Conservation (phyloP, 208 protist species). For the Endotrypanum monterogeii region DNA sequence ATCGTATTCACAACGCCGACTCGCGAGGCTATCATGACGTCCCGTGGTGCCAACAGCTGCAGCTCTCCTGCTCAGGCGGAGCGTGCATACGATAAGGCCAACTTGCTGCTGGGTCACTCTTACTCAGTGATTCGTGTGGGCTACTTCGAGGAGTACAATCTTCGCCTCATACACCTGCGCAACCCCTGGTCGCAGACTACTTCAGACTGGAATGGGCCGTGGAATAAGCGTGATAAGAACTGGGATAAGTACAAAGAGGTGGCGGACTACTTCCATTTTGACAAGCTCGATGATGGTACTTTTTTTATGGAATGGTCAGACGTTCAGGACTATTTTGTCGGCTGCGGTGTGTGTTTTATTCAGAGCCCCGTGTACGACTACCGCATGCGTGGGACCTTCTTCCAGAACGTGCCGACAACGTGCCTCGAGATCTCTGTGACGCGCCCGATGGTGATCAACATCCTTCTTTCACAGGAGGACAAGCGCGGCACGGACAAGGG, state of each 20-base stretch:
- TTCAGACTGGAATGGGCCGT: slow-evolving; percentile 54
- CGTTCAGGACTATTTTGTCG: slow-evolving; percentile 65
- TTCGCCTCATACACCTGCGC: slow-evolving; percentile 65
- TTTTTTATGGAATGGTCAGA: slow-evolving; percentile 87
- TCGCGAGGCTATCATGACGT: slow-evolving; percentile 50
- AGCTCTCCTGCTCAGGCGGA: slow-evolving; percentile 35
- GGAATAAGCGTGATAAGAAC: slow-evolving; percentile 58
- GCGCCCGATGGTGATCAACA: slow-evolving; percentile 44
- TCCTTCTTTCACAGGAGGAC: slow-evolving; percentile 80
- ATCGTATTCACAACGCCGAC: slow-evolving; percentile 67
- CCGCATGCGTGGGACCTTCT: slow-evolving; percentile 77
- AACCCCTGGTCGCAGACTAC: slow-evolving; percentile 58
- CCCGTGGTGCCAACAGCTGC: slow-evolving; percentile 33
- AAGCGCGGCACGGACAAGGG: slow-evolving; percentile 65
- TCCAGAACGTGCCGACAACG: slow-evolving; percentile 64
- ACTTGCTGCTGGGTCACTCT: slow-evolving; percentile 58
- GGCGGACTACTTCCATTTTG: slow-evolving; percentile 45
- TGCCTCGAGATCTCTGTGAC: slow-evolving; percentile 69
- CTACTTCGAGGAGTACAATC: slow-evolving; percentile 51
- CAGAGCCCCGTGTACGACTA: slow-evolving; percentile 75
- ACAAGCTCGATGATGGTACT: slow-evolving; percentile 46
- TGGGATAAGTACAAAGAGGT: slow-evolving; percentile 68
- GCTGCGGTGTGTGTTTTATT: slow-evolving; percentile 80
- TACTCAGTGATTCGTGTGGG: slow-evolving; percentile 70
- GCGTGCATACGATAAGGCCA: slow-evolving; percentile 51